Evolutionary conservation across 108 stramenopile genomes (phyloP).

Genomic region (Chaetoceros tenuissimus): DNA sequence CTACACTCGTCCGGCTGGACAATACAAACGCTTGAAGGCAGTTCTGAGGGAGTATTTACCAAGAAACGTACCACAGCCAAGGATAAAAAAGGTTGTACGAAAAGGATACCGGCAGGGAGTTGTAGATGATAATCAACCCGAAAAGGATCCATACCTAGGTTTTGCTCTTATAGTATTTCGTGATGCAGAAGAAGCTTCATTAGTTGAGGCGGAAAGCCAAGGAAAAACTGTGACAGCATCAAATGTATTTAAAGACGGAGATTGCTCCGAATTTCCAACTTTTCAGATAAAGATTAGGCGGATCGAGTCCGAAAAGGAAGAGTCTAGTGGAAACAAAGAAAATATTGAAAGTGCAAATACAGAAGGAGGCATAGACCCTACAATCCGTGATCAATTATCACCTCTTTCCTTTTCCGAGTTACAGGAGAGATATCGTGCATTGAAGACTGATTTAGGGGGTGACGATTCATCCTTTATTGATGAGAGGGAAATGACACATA

Average conservation of each 20-base stretch:
- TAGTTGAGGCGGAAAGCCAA: too few species aligned
- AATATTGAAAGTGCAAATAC: background rate
- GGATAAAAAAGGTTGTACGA: conserved; percentile 15
- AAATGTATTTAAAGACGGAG: background rate
- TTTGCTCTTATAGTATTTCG: conserved; percentile 24
- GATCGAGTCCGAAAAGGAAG: background rate
- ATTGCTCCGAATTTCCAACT: background rate
- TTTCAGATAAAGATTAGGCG: background rate
- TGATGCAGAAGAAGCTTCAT: conserved; percentile 13
- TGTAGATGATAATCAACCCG: background rate
- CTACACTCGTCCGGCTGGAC: conserved; percentile 8
- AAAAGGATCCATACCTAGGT: conserved; percentile 9
- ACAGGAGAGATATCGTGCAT: too few species aligned
- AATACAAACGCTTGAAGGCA: conserved; percentile 10
- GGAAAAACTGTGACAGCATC: conserved; percentile 3
- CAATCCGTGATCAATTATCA: background rate
- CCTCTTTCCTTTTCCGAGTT: too few species aligned
- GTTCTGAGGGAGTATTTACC: conserved; percentile 6
- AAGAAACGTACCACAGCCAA: conserved; percentile 10
- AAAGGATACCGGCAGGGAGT: conserved; percentile 14
- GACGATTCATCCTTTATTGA: background rate
- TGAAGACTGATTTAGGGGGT: background rate
- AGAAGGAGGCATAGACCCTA: conserved; percentile 6
- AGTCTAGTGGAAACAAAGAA: background rate
- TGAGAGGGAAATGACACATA: background rate